Evolutionary conservation across 768 basidiomycete species (phyloP), one percentile per base, ranked within the genome.

Genomic region (Lactarius evosmus): DNA sequence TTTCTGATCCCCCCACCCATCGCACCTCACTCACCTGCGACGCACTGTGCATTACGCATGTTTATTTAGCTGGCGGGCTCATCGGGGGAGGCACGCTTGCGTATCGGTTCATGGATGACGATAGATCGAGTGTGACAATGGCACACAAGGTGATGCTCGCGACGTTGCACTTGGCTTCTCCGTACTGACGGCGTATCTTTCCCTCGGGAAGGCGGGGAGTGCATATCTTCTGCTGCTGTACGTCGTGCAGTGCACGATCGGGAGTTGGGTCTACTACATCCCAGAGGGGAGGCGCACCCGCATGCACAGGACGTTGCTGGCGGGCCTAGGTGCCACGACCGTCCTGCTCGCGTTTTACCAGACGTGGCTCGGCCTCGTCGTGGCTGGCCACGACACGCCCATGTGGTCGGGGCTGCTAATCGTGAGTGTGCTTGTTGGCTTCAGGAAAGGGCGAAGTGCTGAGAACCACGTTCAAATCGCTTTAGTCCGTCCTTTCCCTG

Each of bases 331-430:
- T 0, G 38, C 14, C 7, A 40, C 4, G 7, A 52, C 61, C 49
- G 32, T 61, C 53, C 7, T 61, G 25, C 63, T 65, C 2, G 59
- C 59, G 6, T 56, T 56, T 32, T 61, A 56, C 7, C 58, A 40
- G 5, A 16, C 63, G 22, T 65, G 59, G 63, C 54, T 65, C 7
- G 63, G 63, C 38, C 41, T 65, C 32, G 38, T 17, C 27, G 59
- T 49, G 5, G 63, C 32, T 1, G 59, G 59, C 25, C 30, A 34
- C 9, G 22, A 49, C 6, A 33, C 49, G 4, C 49, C 50, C 22
- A 27, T 32, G 11, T 65, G 63, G 38, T 38, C 46, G 17, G 30
- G 38, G 25, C 38, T 56, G 2, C 46, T 65, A 38, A 33, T 60
- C 14, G 63, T 65, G 46, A 60, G 63, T 46, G 38, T 38, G 38